Conservation (phyloP, 2,329 filamentous ascomycete species). For the Parastagonospora nodorum region DNA sequence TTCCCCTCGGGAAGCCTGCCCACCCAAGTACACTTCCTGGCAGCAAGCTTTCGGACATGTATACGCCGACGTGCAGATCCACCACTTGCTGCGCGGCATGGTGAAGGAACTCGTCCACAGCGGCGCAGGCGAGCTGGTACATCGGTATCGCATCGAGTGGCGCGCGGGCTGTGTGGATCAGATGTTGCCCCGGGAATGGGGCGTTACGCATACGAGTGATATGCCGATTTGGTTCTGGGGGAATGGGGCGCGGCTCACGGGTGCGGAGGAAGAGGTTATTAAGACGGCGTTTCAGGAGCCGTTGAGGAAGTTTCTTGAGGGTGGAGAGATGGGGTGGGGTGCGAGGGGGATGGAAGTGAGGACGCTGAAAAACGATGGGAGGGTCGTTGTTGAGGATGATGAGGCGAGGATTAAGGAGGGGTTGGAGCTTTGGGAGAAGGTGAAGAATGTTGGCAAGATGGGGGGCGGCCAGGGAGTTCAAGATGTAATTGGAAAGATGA, state of each 20-base stretch:
- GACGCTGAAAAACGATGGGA: conserved; percentile 53
- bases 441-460: conserved; percentile 31
- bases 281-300: conserved; percentile 44
- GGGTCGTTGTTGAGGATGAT: conserved; percentile 54
- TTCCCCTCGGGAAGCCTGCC: conserved; percentile 51
- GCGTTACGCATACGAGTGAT: conserved; percentile 61
- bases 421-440: conserved; percentile 53
- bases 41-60: conserved; percentile 58
- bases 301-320: conserved; percentile 49
- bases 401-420: conserved; percentile 56
- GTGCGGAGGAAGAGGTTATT: conserved; percentile 52
- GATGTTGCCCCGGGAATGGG: conserved; percentile 53
- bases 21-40: conserved; percentile 51
- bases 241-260: conserved; percentile 49
- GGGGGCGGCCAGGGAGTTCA: not conserved
- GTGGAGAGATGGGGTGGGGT: conserved; percentile 49
- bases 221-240: conserved; percentile 63
- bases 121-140: conserved; percentile 53
- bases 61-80: conserved; percentile 63
- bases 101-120: conserved; percentile 50
- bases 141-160: conserved; percentile 62
- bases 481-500: not conserved
- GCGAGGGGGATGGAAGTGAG: conserved; percentile 48
- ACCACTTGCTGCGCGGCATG: conserved; percentile 59
- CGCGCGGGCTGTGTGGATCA: conserved; percentile 54